phyloP scores from a whole-genome alignment of 2,329 filamentous ascomycete genomes.

The Mollisiaceae sp. region DNA sequence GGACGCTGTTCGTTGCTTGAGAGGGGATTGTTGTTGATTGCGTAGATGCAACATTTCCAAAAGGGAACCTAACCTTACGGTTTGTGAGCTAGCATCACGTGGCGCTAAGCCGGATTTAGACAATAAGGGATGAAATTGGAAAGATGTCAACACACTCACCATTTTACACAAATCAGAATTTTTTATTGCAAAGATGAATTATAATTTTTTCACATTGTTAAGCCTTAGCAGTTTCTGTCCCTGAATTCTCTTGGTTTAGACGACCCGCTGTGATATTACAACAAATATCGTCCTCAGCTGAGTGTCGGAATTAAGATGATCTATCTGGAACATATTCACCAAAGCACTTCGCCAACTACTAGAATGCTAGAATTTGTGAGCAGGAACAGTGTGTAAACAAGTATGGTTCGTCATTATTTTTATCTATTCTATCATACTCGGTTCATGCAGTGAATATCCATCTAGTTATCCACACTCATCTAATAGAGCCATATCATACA shows the following conservation, averaged over 20 bases:
- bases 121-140: not conserved
- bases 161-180: too few relatives aligned
- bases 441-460: not conserved
- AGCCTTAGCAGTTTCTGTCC: too few relatives aligned
- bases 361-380: not conserved
- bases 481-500: not conserved
- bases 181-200: too few relatives aligned
- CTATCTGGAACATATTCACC: too few relatives aligned
- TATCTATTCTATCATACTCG: conserved; percentile 4
- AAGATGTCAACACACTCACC: not conserved
- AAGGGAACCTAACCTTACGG: not conserved
- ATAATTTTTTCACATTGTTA: too few relatives aligned
- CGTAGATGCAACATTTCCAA: conserved; percentile 21
- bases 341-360: not conserved
- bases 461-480: not conserved
- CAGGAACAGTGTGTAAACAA: not conserved
- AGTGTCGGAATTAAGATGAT: too few relatives aligned
- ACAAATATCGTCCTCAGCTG: too few relatives aligned
- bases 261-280: too few relatives aligned
- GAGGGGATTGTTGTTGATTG: conserved; percentile 22
- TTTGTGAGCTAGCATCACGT: not conserved
- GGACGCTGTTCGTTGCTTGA: conserved; percentile 20
- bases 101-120: not conserved
- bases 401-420: not conserved
- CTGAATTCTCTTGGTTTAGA: too few relatives aligned